These are phyloP conservation scores for Amaranthus palmeri DNA, from an alignment of 148 eudicot species.

Conservation along the genomic window DNA sequence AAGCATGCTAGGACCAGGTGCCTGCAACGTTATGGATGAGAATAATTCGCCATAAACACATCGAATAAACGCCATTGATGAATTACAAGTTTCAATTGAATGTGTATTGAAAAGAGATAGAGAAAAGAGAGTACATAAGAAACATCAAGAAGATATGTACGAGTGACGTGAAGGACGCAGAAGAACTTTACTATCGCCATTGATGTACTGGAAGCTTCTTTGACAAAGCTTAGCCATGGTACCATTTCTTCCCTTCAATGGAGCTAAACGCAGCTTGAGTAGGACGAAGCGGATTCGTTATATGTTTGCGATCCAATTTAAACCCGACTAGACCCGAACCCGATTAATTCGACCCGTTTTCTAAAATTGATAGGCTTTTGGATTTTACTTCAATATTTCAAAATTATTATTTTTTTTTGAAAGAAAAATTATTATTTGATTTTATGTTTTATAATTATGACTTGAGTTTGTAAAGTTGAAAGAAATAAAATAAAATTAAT, in stretches of 20 bases:
- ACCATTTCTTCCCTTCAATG: not conserved
- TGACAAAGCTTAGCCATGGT: slow-evolving; percentile 36
- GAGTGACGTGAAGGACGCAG: slow-evolving; percentile 58
- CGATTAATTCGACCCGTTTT: no score
- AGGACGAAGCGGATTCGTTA: no score
- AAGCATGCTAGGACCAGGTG: slow-evolving; percentile 81
- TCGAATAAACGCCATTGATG: not conserved
- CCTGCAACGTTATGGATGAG: slow-evolving; percentile 26
- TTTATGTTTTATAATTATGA: no score
- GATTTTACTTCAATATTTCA: no score
- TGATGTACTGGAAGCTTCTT: slow-evolving; percentile 40
- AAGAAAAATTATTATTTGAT: no score
- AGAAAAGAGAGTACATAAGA: slow-evolving; percentile 30
- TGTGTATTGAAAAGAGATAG: slow-evolving; percentile 1
- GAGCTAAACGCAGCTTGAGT: not conserved
- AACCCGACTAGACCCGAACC: no score
- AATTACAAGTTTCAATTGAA: not conserved
- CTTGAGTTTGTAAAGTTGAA: no score
- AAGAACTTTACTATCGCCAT: slow-evolving; percentile 39
- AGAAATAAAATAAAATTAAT: no score
- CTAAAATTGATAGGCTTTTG: no score
- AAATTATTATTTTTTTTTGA: no score
- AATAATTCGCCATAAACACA: not conserved
- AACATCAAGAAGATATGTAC: slow-evolving; percentile 45
- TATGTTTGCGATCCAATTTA: no score